Percentiles rank a stretch among this genome's conserved stretches.
Evolutionary conservation across 108 stramenopile genomes (phyloP).

Genomic region (Cyclotella kingstonii): DNA sequence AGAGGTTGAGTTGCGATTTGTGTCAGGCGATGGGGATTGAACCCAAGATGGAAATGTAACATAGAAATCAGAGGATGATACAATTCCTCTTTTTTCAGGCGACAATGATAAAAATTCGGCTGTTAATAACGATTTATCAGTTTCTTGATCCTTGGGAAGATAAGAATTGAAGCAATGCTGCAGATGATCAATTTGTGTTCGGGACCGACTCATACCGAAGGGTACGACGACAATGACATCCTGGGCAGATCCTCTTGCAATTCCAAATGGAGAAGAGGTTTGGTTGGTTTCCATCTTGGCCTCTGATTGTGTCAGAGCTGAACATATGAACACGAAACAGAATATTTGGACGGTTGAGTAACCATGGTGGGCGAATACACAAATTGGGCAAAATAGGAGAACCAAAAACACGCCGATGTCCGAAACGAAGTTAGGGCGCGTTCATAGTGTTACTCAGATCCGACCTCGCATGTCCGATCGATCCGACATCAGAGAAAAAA

Average conservation of each 20-base stretch:
- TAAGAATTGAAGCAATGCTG: no score
- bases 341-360: no score
- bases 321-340: no score
- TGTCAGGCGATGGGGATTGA: not conserved
- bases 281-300: not conserved
- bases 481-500: no score
- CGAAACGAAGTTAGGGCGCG: no score
- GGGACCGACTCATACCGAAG: not conserved
- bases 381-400: no score
- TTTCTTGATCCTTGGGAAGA: no score
- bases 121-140: no score
- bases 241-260: slow-evolving; percentile 21
- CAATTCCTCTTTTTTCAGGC: slow-evolving; percentile 1
- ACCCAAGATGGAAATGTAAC: slow-evolving; percentile 33
- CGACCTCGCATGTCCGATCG: no score
- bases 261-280: slow-evolving; percentile 24
- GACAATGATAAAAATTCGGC: not conserved
- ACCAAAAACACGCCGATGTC: no score
- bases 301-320: not conserved
- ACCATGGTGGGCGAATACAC: no score
- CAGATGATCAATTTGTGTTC: not conserved
- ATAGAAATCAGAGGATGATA: slow-evolving; percentile 49
- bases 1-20: not conserved
- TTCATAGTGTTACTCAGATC: no score
- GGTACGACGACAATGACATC: slow-evolving; percentile 46